Conservation (phyloP, 129 eudicot genomes). For the Solidago caesia region DNA sequence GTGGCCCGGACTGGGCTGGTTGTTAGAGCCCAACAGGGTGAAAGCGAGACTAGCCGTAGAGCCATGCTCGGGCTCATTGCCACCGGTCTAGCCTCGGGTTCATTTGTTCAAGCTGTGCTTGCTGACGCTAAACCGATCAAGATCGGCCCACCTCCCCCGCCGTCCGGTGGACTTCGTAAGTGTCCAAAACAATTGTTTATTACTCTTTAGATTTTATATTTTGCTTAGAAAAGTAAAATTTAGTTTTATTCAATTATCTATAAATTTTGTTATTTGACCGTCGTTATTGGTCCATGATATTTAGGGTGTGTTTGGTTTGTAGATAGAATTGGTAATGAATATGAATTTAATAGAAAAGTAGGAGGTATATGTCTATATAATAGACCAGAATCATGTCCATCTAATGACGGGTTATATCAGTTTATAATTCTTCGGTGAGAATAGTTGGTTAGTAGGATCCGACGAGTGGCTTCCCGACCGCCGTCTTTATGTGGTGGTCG, state of each 20-base stretch:
- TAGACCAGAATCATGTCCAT: no score
- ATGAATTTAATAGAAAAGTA: no score
- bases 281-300: no score
- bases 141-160: conserved; percentile 86
- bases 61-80: conserved; percentile 89
- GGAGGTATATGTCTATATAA: no score
- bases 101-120: conserved; percentile 75
- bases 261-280: no score
- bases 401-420: no score
- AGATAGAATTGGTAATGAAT: no score
- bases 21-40: conserved; percentile 78
- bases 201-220: background rate
- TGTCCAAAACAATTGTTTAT: background rate
- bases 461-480: no score
- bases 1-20: conserved; percentile 45
- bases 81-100: conserved; percentile 72
- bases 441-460: no score
- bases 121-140: conserved; percentile 87
- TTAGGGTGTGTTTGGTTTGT: no score
- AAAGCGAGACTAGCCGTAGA: conserved; percentile 81
- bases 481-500: no score
- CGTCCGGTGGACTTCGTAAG: conserved; percentile 95
- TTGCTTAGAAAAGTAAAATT: background rate
- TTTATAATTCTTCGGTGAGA: no score
- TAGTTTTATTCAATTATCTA: background rate